phyloP scores from a whole-genome alignment of 345 rosid species.

The rapeseed (Brassica napus) region DNA sequence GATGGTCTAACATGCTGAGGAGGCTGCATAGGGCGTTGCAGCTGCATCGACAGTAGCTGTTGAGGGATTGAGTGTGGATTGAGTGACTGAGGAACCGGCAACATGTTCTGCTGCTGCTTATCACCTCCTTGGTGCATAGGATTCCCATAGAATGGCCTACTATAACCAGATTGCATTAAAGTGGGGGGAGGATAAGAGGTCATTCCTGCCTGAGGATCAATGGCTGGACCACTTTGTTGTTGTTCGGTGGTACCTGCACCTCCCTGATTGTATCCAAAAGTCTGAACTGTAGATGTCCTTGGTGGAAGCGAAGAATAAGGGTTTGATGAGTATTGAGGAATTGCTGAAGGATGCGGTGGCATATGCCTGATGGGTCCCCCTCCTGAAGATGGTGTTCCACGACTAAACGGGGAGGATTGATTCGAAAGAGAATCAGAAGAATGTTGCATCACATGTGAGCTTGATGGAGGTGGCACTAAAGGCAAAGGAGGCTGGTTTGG shows the following conservation, averaged over 20 bases:
- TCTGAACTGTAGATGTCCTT: slow-evolving; percentile 62
- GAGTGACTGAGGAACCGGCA: slow-evolving; percentile 49
- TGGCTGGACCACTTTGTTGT: slow-evolving; percentile 49
- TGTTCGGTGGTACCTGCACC: slow-evolving; percentile 58
- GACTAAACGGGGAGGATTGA: background rate
- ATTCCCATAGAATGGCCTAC: slow-evolving; percentile 66
- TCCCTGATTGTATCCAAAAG: slow-evolving; percentile 57
- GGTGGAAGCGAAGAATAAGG: slow-evolving; percentile 59
- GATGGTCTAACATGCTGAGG: slow-evolving; percentile 82
- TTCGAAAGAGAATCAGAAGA: background rate
- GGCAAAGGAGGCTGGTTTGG: slow-evolving; percentile 91
- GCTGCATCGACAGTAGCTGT: slow-evolving; percentile 80
- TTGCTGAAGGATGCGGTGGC: slow-evolving; percentile 82
- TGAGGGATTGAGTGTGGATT: slow-evolving; percentile 45
- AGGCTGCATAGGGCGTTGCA: slow-evolving; percentile 81
- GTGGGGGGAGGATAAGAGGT: slow-evolving; percentile 63
- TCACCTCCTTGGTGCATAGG: slow-evolving; percentile 67
- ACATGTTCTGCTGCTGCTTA: slow-evolving; percentile 46
- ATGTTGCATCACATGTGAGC: background rate
- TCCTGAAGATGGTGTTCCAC: slow-evolving; percentile 50
- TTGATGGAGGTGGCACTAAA: slow-evolving; percentile 74
- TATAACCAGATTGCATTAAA: slow-evolving; percentile 65
- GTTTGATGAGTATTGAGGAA: slow-evolving; percentile 82
- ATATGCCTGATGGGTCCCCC: slow-evolving; percentile 76
- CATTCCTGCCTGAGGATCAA: slow-evolving; percentile 60